Base-by-base conservation (phyloP, 1,284 basidiomycete species). In the Ceratobasidium sp. region DNA sequence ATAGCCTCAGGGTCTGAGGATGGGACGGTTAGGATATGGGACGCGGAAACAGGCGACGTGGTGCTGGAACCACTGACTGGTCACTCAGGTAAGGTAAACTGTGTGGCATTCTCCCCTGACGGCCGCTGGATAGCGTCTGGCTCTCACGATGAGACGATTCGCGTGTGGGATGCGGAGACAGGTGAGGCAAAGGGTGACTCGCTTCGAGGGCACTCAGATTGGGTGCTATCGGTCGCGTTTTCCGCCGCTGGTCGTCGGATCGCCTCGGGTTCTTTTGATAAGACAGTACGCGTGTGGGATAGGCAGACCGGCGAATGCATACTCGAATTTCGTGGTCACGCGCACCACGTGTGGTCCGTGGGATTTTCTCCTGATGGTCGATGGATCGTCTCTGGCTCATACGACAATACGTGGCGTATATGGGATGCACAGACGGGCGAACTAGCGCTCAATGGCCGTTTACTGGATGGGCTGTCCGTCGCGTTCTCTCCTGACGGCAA, bases 371-470 rank as follows among this genome's bases (percentile, higher is more conserved):
- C 42, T 3, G 33, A 64, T n/a, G 39, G 53, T 3, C 33, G n/a
- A 28, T 26, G 54, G 23, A n/a, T 74, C 5, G 58, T 58, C 13
- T 63, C 53, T 26, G 56, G 53, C 33, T 37, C 69, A 1, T 1
- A 2, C 11, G 47, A 69, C 31, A 2, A 26, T 1, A 28, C 1
- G 13, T 20, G 2, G 6, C 47, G 47, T 20, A 20, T 49, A 6
- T 77, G 76, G 76, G 61, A 74, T 54, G 51, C 64, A 45, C 35
- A 28, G 60, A 51, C 37, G 53, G 68, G 60, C 31, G 15, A 11
- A 10, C 3, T 35, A 20, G 33, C 60, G 1, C 11, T 39, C 8
- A 31, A 17, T 15, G 60, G 60, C 3, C 60, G 39, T 10, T 39
- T n/a, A 28, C 5, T 3, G 3, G 1, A 11, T 10, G 60, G 37